Percentiles rank a stretch among this genome's conserved stretches.
Evolutionary conservation across 148 eudicot species (phyloP).

Genomic region (Rhododendron williamsianum): DNA sequence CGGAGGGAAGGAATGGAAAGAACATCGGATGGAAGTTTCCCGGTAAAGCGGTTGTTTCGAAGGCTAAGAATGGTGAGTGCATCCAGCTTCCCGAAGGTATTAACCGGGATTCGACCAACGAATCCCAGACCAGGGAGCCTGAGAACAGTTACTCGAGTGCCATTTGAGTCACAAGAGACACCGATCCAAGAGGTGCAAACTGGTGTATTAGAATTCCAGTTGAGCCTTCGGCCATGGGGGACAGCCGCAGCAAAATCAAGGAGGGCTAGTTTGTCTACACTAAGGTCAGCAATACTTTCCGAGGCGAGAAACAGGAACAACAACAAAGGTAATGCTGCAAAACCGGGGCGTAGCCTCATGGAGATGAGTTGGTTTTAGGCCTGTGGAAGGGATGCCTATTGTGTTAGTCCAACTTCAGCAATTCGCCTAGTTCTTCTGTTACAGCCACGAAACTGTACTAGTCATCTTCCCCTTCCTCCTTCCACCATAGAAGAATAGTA

Average conservation of each 20-base stretch:
- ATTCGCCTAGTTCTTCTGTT: not conserved
- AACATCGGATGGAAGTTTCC: constrained; percentile 64
- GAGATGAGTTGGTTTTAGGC: constrained; percentile 16
- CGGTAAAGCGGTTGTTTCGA: constrained; percentile 56
- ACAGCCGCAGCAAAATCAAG: constrained; percentile 62
- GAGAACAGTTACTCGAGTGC: constrained; percentile 45
- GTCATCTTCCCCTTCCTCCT: not conserved
- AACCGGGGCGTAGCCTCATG: constrained; percentile 40
- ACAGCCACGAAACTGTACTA: not conserved
- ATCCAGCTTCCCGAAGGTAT: constrained; percentile 59
- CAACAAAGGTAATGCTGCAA: constrained; percentile 21
- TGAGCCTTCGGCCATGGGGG: constrained; percentile 70
- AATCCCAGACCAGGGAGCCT: constrained; percentile 84
- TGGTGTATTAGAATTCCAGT: constrained; percentile 51
- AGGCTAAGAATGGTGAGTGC: constrained; percentile 65
- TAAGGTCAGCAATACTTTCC: constrained; percentile 48
- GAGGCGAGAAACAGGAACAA: constrained; percentile 20
- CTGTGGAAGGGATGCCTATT: not conserved
- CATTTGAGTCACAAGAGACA: constrained; percentile 50
- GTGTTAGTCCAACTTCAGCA: constrained; percentile 8
- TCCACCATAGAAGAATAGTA: not conserved
- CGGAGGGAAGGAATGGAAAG: constrained; percentile 67
- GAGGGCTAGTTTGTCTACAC: constrained; percentile 60
- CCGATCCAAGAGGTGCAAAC: constrained; percentile 82
- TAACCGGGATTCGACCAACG: constrained; percentile 56